These are phyloP conservation scores for Rhynchosporium secalis DNA, from an alignment of 2,329 filamentous ascomycete genomes.

Conservation along the genomic window DNA sequence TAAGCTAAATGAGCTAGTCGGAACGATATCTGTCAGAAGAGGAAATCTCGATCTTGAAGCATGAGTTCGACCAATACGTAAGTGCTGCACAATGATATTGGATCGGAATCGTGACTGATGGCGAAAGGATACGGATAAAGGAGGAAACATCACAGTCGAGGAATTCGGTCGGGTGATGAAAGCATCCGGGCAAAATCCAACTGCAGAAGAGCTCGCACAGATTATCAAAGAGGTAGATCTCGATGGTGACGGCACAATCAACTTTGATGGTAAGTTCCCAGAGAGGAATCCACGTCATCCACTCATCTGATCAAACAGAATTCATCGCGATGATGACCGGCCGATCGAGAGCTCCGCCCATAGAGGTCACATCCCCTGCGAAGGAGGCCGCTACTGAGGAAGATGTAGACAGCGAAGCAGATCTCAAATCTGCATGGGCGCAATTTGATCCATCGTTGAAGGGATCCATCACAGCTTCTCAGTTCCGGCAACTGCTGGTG, in stretches of 20 bases:
- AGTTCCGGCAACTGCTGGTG: conserved; percentile 42
- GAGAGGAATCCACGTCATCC: not conserved
- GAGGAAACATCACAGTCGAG: conserved; percentile 42
- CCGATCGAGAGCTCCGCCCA: conserved; percentile 34
- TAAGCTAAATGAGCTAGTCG: not conserved
- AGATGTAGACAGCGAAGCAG: conserved; percentile 32
- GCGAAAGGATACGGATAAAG: conserved; percentile 28
- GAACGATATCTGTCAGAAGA: conserved; percentile 26
- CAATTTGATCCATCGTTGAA: conserved; percentile 41
- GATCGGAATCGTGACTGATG: not conserved
- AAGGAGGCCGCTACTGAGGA: not conserved
- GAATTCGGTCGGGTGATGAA: conserved; percentile 44
- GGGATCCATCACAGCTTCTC: conserved; percentile 40
- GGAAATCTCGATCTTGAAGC: conserved; percentile 32
- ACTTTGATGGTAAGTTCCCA: conserved; percentile 41
- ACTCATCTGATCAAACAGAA: conserved; percentile 32
- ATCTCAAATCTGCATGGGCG: conserved; percentile 42
- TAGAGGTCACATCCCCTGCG: conserved; percentile 7
- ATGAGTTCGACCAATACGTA: conserved; percentile 34
- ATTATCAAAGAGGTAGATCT: conserved; percentile 44
- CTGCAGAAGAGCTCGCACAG: conserved; percentile 42
- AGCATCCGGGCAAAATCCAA: conserved; percentile 38
- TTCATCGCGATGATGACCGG: conserved; percentile 48
- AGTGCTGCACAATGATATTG: not conserved
- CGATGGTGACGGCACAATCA: conserved; percentile 44